Base-by-base conservation (phyloP, 768 basidiomycete species). In the Boletus tomentosulus region DNA sequence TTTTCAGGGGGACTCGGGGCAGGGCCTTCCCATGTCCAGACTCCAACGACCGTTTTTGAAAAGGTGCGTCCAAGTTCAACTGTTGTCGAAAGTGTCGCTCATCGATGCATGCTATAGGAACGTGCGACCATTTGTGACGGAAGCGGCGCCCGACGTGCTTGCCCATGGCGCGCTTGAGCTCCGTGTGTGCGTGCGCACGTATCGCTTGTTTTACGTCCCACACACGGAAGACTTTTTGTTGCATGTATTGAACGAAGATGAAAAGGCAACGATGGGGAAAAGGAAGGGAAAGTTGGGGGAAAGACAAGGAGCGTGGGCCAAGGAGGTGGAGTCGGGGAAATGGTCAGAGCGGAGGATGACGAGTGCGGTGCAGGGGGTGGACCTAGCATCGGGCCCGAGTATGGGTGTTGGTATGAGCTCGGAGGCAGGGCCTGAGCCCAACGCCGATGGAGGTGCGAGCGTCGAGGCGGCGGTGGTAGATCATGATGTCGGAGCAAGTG, bases 151-250 rank as follows among this genome's bases (percentile, higher is more conserved):
- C 0, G 74, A 81, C 39, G 71, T 81, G 24, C 61, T 77, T 28
- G 76, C 82, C 1, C 75, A 66, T 35, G 85, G 86, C 31, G 79
- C 79, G 3, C 77, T 95, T 16, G 89, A 92, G 68, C 89, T 91
- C 66, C 87, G 87, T 57, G 81, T 97, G 53, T 96, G 94, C 69
- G 78, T 92, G 34, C 78, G 64, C 4, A 65, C 64, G n/a, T 65
- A 65, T 10, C 64, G 64, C 28, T 46, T 65, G 42, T 65, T 65
- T 38, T 65, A 64, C 30, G 65, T 65, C 43, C 62, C 64, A 2
- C 59, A 64, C 3, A 65, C 64, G 16, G 64, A 65, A 38, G 64
- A 65, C 46, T 65, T 66, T 52, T 52, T 65, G 35, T 9, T 64
- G 25, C 59, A 8, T 10, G 19, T 51, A 31, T 13, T 43, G 47